A percentile compares a stretch with the other conserved stretches of the same genome.
These are phyloP conservation scores for Micromonas commoda DNA, from an alignment of 139 green algal genomes.

Conservation along the genomic window DNA sequence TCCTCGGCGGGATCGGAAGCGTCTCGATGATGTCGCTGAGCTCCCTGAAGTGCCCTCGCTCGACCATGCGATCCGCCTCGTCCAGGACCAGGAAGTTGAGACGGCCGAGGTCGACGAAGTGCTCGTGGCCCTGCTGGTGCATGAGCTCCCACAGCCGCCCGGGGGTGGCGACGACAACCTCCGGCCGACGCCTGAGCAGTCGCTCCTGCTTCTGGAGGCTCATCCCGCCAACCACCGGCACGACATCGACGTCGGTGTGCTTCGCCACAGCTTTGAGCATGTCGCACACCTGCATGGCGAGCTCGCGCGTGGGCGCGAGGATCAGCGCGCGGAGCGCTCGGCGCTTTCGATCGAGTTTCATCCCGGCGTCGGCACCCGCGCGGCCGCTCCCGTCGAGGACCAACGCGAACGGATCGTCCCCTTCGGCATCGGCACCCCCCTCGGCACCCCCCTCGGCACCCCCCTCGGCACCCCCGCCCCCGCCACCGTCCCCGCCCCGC, in stretches of 20 bases:
- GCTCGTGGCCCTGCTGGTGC: conserved; percentile 47
- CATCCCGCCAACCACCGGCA: conserved; percentile 87
- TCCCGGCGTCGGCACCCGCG: neutral
- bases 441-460: neutral
- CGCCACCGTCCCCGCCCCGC: neutral
- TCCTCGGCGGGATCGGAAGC: conserved; percentile 37
- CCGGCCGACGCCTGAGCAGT: conserved; percentile 56
- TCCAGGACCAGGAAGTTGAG: conserved; percentile 71
- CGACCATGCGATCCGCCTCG: conserved; percentile 93
- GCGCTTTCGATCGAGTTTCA: neutral
- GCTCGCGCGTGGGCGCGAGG: conserved; percentile 84
- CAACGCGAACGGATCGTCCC: neutral
- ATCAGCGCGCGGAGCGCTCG: conserved; percentile 78
- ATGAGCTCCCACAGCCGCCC: conserved; percentile 94
- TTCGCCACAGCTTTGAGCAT: conserved; percentile 60
- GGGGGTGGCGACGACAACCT: conserved; percentile 86
- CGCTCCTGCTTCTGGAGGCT: conserved; percentile 78
- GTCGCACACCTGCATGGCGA: conserved; percentile 77
- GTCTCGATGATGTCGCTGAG: conserved; percentile 71
- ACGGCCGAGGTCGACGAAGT: conserved; percentile 38
- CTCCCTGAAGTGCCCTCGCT: conserved; percentile 69
- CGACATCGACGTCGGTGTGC: conserved; percentile 55
- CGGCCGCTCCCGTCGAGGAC: neutral
- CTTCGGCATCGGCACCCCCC: neutral
- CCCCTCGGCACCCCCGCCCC: neutral